Evolutionary conservation across 2,329 filamentous ascomycete species (phyloP).

Genomic region (Microascus cirrosus): DNA sequence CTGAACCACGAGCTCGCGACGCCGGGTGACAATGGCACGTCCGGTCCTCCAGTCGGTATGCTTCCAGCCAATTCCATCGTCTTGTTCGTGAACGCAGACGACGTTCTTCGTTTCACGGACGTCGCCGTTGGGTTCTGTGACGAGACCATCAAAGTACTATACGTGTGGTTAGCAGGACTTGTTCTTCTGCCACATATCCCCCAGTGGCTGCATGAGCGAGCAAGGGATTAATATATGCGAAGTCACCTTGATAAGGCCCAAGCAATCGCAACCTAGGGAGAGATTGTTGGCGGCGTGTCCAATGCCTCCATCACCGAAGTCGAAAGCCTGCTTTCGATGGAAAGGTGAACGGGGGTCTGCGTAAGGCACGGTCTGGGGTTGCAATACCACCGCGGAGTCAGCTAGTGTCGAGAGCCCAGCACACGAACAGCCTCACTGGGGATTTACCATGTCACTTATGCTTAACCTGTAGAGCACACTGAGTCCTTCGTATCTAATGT

Average conservation of each 20-base stretch:
- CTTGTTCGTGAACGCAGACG: constrained; percentile 59
- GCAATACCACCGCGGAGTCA: too few species aligned
- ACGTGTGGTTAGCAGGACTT: not conserved
- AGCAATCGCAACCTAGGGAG: constrained; percentile 56
- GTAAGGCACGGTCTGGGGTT: constrained; percentile 51
- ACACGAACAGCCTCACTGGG: too few species aligned
- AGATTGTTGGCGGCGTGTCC: constrained; percentile 59
- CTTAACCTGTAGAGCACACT: constrained; percentile 56
- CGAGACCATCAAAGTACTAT: constrained; percentile 48
- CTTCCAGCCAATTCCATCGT: constrained; percentile 61
- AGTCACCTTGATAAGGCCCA: constrained; percentile 48
- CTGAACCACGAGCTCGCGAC: constrained; percentile 54
- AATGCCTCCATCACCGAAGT: constrained; percentile 58
- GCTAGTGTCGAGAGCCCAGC: too few species aligned
- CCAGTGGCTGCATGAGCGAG: too few species aligned
- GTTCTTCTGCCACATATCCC: too few species aligned
- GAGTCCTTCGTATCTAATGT: constrained; percentile 54
- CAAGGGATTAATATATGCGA: too few species aligned
- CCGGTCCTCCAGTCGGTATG: constrained; percentile 57
- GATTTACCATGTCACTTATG: constrained; percentile 57
- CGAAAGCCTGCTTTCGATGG: constrained; percentile 61
- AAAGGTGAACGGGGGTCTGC: constrained; percentile 54
- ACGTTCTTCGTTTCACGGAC: constrained; percentile 42
- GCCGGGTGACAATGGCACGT: constrained; percentile 46
- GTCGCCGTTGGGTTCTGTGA: constrained; percentile 40